Base-by-base conservation (phyloP, 169 alveolate species). In the Sarcocystis neurona region DNA sequence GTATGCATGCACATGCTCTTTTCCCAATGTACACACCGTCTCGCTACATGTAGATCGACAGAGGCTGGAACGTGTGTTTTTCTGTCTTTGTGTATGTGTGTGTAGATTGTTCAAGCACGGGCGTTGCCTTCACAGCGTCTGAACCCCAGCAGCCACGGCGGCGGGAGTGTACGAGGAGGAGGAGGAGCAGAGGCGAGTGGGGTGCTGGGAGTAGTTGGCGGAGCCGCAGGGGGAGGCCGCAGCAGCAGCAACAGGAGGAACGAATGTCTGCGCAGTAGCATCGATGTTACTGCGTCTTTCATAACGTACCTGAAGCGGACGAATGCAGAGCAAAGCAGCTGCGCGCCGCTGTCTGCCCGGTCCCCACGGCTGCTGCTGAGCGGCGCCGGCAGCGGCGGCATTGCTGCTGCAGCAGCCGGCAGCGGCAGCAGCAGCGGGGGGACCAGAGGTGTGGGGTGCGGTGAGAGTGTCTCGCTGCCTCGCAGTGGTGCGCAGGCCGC, bases 91-190 rank as follows among this genome's bases (percentile, higher is more conserved):
- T n/a, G n/a, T n/a, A n/a, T n/a, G n/a, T n/a, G n/a, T n/a, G n/a
- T n/a, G n/a, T n/a, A 72, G 82, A 72, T 72, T 6, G 82, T 72
- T 32, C 82, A 72, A 37, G 82, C 82, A 1, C 82, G 82, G 6
- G 39, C 82, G 53, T 32, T 72, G 47, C 82, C 34, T 37, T 56
- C 82, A 3, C 82, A 72, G 56, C 82, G 82, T 32, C 82, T 72
- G 30, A 53, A n/a, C n/a, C n/a, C n/a, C n/a, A n/a, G n/a, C 63
- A 53, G 63, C 10, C 10, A 53, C n/a, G 20, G 63, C n/a, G n/a
- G 20, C 63, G 20, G 63, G 20, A 53, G 20, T 10, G 20, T 10
- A 53, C 63, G 10, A 20, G 20, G 20, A 53, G 63, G 20, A 20
- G 20, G 63, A 53, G n/a, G 20, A 20, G 20, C 10, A 53, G 63